These are phyloP conservation scores for Spizellomyces punctatus DNA, from an alignment of 192 early-diverging fungal genomes.

Conservation along the genomic window DNA sequence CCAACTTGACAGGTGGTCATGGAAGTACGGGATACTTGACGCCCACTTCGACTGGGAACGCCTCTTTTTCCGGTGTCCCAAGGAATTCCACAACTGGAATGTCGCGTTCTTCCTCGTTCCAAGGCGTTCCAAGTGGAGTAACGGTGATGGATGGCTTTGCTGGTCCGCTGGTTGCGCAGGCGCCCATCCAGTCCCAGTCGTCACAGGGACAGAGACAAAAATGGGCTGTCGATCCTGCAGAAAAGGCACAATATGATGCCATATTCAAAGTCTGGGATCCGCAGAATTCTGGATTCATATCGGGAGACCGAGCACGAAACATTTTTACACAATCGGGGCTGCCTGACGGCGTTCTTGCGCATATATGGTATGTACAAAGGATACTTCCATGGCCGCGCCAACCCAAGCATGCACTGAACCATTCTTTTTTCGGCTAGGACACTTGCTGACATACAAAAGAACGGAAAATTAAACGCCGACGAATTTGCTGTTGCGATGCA, in stretches of 20 bases:
- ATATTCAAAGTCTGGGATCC: conserved; percentile 80
- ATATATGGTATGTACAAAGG: conserved; percentile 67
- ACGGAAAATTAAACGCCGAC: conserved; percentile 89
- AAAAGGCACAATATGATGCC: conserved; percentile 55
- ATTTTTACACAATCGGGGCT: conserved; percentile 77
- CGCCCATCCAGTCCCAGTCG: background rate
- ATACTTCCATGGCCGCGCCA: too few relatives aligned
- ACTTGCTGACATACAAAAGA: conserved; percentile 75
- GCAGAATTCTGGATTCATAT: conserved; percentile 64
- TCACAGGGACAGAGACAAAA: conserved; percentile 14
- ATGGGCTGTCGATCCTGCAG: conserved; percentile 49
- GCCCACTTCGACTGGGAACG: conserved; percentile 21
- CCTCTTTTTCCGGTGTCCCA: background rate
- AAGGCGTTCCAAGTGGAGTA: conserved; percentile 14
- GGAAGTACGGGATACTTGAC: conserved; percentile 6
- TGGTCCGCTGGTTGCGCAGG: conserved; percentile 32
- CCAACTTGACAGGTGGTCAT: background rate
- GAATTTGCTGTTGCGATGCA: conserved; percentile 99
- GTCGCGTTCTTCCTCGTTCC: conserved; percentile 15
- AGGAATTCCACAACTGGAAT: background rate
- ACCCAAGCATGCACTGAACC: background rate
- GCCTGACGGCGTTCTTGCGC: conserved; percentile 66
- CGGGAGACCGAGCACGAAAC: conserved; percentile 68
- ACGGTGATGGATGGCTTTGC: conserved; percentile 39
- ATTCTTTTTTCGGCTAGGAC: conserved; percentile 49